Evolutionary conservation across 495 filamentous ascomycete species (phyloP).

Genomic region (Xylaria telfairii): DNA sequence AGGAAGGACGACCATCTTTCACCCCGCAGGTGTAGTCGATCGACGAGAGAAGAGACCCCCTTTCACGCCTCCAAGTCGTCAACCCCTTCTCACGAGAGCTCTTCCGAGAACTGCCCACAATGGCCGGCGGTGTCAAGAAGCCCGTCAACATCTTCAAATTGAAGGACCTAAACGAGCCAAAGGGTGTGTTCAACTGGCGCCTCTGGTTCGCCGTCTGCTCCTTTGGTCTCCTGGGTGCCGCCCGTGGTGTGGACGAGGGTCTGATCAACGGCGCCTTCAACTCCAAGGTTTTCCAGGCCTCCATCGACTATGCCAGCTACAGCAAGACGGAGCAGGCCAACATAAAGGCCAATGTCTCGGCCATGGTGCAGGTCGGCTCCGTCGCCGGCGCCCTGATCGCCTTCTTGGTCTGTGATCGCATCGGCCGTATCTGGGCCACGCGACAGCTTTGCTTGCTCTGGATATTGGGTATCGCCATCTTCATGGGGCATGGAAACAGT

Average conservation of each 20-base stretch:
- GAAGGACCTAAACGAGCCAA: conserved; percentile 59
- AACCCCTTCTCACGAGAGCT: background rate
- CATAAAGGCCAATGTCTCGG: conserved; percentile 71
- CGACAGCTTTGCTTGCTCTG: conserved; percentile 69
- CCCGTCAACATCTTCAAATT: conserved; percentile 71
- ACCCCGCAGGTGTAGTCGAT: background rate
- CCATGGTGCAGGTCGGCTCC: conserved; percentile 75
- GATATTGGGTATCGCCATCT: conserved; percentile 72
- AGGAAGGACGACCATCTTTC: background rate
- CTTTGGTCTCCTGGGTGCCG: conserved; percentile 73
- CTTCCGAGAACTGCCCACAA: conserved; percentile 35
- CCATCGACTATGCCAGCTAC: conserved; percentile 62
- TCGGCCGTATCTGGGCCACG: conserved; percentile 74
- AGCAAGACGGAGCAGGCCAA: conserved; percentile 61
- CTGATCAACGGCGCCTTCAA: conserved; percentile 71
- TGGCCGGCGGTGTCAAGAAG: conserved; percentile 68
- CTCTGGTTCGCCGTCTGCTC: conserved; percentile 70
- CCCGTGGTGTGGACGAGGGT: conserved; percentile 75
- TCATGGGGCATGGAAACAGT: conserved; percentile 66
- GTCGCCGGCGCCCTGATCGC: conserved; percentile 71
- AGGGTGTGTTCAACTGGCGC: conserved; percentile 67
- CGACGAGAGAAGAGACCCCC: background rate
- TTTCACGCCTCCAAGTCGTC: background rate
- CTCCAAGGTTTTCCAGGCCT: conserved; percentile 64
- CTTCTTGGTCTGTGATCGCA: conserved; percentile 69